Conservation (phyloP, 768 basidiomycete genomes). For the Coprinellus micaceus region DNA sequence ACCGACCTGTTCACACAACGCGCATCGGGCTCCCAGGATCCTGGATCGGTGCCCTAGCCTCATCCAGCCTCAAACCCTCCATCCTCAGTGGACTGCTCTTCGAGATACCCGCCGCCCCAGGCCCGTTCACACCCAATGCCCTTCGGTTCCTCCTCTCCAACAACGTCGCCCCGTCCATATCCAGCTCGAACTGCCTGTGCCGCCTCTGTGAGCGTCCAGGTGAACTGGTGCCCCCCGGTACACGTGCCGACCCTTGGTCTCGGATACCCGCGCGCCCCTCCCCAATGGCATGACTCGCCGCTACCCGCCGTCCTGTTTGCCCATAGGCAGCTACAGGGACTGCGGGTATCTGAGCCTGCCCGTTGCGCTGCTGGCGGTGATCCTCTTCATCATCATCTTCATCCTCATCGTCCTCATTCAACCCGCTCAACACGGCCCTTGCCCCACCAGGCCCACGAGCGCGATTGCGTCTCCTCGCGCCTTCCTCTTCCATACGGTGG, state of each 20-base stretch:
- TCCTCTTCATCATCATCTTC: constrained; percentile 34
- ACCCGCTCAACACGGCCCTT: constrained; percentile 72
- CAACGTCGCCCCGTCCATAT: constrained; percentile 82
- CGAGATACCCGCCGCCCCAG: neutral
- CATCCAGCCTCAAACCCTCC: constrained; percentile 12
- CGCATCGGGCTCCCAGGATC: constrained; percentile 1
- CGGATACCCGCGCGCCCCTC: constrained; percentile 37
- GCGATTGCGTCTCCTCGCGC: constrained; percentile 80
- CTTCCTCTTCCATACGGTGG: constrained; percentile 99
- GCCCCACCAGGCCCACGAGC: constrained; percentile 76
- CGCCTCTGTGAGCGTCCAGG: constrained; percentile 17
- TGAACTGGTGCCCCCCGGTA: neutral
- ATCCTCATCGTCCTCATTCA: constrained; percentile 92
- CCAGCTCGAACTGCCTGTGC: constrained; percentile 65
- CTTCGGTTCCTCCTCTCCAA: constrained; percentile 63
- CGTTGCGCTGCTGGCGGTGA: constrained; percentile 34
- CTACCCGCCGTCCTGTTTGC: neutral
- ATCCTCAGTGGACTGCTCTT: constrained; percentile 21
- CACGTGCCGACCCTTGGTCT: constrained; percentile 25
- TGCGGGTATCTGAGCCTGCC: neutral
- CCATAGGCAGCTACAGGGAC: neutral
- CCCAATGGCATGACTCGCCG: constrained; percentile 14
- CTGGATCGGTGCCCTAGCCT: constrained; percentile 2
- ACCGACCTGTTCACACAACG: neutral
- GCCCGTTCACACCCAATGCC: constrained; percentile 15